Conservation (phyloP, 2,329 filamentous ascomycete species). For the Exserohilum rostratum region DNA sequence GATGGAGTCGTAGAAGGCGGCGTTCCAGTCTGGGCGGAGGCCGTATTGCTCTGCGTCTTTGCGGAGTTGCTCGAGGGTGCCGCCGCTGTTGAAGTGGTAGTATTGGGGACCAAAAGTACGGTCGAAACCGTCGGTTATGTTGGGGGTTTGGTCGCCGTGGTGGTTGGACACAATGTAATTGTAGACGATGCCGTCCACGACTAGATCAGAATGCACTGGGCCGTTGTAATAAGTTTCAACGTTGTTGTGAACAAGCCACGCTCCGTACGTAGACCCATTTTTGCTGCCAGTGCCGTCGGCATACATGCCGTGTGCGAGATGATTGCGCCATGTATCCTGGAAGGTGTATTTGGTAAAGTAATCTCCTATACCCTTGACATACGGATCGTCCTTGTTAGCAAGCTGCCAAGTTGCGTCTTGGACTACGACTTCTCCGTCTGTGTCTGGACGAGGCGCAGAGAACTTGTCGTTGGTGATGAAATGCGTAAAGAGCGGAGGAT, state of each 20-base stretch:
- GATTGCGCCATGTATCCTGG: constrained; percentile 63
- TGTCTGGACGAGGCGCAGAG: constrained; percentile 59
- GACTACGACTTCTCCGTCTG: constrained; percentile 55
- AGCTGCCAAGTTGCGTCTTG: constrained; percentile 70
- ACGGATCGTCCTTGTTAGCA: constrained; percentile 61
- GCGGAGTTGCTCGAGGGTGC: constrained; percentile 52
- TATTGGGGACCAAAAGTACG: constrained; percentile 69
- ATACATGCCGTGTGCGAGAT: constrained; percentile 63
- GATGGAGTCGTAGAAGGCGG: constrained; percentile 68
- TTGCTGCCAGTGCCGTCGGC: constrained; percentile 58
- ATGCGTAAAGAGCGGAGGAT: constrained; percentile 63
- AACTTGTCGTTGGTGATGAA: constrained; percentile 61
- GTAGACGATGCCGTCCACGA: constrained; percentile 69
- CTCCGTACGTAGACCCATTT: constrained; percentile 62
- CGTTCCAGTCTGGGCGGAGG: constrained; percentile 60
- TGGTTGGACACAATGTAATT: constrained; percentile 65
- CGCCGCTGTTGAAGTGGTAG: constrained; percentile 67
- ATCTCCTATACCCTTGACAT: constrained; percentile 62
- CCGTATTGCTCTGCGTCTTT: constrained; percentile 58
- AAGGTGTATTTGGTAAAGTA: constrained; percentile 74
- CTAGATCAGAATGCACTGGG: constrained; percentile 66
- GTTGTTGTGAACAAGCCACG: constrained; percentile 69
- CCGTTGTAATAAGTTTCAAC: constrained; percentile 68
- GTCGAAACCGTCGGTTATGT: constrained; percentile 69
- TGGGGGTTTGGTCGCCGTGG: constrained; percentile 67